Evolutionary conservation across 352 stramenopile genomes (phyloP).

Genomic region (Globisporangium abappressorium): DNA sequence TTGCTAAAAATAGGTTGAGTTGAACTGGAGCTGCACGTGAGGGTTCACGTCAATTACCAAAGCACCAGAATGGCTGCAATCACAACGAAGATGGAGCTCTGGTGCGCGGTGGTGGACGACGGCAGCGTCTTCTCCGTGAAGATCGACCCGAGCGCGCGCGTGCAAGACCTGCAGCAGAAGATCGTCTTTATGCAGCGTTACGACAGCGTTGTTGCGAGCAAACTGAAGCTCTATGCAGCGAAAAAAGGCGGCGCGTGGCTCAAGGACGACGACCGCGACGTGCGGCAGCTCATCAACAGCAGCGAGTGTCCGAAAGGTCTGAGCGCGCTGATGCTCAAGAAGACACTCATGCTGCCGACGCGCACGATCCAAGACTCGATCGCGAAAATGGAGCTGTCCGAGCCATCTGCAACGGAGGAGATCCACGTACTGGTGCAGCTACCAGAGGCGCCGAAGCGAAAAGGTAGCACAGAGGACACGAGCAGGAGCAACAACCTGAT

Average conservation of each 20-base stretch:
- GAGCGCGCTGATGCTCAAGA: background rate
- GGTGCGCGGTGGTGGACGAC: conserved; percentile 5
- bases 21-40: background rate
- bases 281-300: conserved; percentile 8
- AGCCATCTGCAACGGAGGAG: background rate
- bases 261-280: conserved; percentile 10
- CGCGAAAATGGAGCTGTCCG: background rate
- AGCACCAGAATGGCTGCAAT: background rate
- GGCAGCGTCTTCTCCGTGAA: conserved; percentile 4
- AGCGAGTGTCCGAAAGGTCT: background rate
- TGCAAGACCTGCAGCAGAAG: conserved; percentile 2
- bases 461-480: background rate
- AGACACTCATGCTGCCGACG: conserved; percentile 6
- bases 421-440: conserved; percentile 9
- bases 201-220: conserved; percentile 8
- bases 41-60: conserved; percentile 1
- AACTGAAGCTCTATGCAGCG: conserved; percentile 7
- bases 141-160: background rate
- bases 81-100: conserved; percentile 1
- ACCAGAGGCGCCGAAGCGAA: background rate
- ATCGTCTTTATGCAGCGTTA: conserved; percentile 1
- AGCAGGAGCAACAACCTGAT: background rate
- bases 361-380: conserved; percentile 1
- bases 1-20: background rate
- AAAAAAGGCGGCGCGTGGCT: conserved; percentile 8